Base-by-base conservation (phyloP, 179 eudicot genomes). In the Beta lomatogona region DNA sequence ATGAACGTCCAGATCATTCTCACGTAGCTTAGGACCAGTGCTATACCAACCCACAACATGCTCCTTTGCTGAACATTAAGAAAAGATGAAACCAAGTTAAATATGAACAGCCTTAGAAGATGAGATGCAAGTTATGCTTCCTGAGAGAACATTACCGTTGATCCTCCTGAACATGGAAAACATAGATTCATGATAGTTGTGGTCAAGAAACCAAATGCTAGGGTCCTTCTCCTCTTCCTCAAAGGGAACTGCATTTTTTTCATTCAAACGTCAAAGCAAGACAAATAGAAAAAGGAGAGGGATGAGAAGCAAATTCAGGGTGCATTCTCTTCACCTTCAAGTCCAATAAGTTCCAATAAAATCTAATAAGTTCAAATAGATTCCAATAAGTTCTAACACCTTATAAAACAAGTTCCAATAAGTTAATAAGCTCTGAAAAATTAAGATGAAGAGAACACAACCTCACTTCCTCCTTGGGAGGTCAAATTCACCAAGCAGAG, bases 41-140 rank as follows among this genome's bases (percentile, higher is more conserved):
- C 99, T 95, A 81, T 95, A 95, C 99, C 99, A 95, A 55, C 99
- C 99, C 13, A 95, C 94, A 59, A 95, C 98, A 86, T 95, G 99
- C 92, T 95, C 99, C 91, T 94, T 95, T 6, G 98, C 99, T 95
- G 97, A 75, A 86, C 78, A 46, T 31, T 6, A n/a, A 73, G 50
- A 65, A 70, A 19, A 46, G 41, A 53, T 22, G 61, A 70, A 41
- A 77, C 36, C 76, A 73, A 19, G 3, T 54, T 65, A 19, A 73
- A 53, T 3, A 28, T 46, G 45, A 70, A 61, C 50, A 69, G 16
- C n/a, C 16, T 50, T 52, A 54, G 31, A 9, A 71, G n/a, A 68
- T 45, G 4, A 59, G 22, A 46, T 44, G 28, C 22, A 18, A 19
- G 11, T 71, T 69, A 46, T 36, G 41, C 3, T 22, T 52, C 14